These are phyloP conservation scores for Tylopilus sp. DNA, from an alignment of 1,284 basidiomycete genomes.

Conservation along the genomic window DNA sequence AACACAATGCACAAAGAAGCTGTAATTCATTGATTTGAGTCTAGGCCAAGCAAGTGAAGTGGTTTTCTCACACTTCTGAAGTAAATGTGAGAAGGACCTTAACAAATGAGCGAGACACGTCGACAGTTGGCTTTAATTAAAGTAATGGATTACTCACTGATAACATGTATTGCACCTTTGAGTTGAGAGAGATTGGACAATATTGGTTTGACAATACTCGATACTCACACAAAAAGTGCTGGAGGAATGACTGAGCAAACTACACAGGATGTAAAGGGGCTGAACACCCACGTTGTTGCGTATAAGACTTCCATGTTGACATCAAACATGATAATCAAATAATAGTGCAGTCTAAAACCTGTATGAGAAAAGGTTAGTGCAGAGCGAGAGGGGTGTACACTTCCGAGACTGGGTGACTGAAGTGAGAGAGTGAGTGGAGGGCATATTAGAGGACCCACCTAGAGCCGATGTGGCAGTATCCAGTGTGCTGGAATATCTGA, in stretches of 20 bases:
- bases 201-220: no score
- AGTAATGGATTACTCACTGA: conserved; percentile 37
- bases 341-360: conserved; percentile 44
- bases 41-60: conserved; percentile 5
- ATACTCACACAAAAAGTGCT: conserved; percentile 50
- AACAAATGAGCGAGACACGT: neutral
- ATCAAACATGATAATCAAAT: conserved; percentile 48
- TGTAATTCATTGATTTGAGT: conserved; percentile 20
- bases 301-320: conserved; percentile 41
- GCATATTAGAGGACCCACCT: conserved; percentile 17
- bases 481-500: conserved; percentile 25
- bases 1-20: conserved; percentile 47
- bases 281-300: conserved; percentile 45
- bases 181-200: no score
- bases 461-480: conserved; percentile 38
- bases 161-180: conserved; percentile 45
- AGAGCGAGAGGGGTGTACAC: conserved; percentile 36
- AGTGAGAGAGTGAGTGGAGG: conserved; percentile 22
- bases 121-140: neutral
- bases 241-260: conserved; percentile 12
- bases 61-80: conserved; percentile 46
- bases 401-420: conserved; percentile 42
- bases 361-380: conserved; percentile 20
- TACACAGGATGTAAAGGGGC: no score
- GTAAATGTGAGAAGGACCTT: conserved; percentile 45